Percentiles rank a stretch among this genome's conserved stretches.
phyloP scores from a whole-genome alignment of 2,329 filamentous ascomycete species.

The Alternaria gaisen region DNA sequence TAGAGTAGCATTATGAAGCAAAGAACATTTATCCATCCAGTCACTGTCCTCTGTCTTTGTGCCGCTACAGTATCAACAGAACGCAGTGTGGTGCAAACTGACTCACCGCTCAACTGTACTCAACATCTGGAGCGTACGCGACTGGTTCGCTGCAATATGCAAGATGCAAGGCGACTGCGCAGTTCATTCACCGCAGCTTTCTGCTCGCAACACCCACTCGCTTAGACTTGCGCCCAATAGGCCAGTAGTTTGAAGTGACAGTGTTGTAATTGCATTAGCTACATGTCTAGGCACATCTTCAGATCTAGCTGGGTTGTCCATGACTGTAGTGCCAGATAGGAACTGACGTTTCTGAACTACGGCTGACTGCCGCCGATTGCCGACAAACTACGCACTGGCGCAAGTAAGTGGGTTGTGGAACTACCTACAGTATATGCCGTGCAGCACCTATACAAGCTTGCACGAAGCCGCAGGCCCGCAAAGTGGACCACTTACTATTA shows the following conservation, averaged over 20 bases:
- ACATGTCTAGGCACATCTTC: neutral
- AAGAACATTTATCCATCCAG: constrained; percentile 1
- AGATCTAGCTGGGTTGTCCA: neutral
- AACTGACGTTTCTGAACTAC: constrained; percentile 8
- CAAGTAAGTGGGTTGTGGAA: constrained; percentile 8
- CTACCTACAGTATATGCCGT: neutral
- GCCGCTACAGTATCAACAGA: neutral
- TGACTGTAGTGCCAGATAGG: neutral
- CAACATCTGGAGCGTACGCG: constrained; percentile 12
- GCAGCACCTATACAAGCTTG: constrained; percentile 17
- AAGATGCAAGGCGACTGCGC: constrained; percentile 19
- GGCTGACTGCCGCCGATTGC: constrained; percentile 10
- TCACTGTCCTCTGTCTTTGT: neutral
- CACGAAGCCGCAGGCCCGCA: constrained; percentile 14
- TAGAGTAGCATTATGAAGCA: constrained; percentile 6
- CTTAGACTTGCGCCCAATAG: neutral
- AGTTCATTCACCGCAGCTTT: constrained; percentile 2
- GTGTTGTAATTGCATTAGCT: constrained; percentile 4
- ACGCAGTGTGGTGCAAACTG: constrained; percentile 8
- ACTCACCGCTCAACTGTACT: constrained; percentile 22
- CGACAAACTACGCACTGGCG: constrained; percentile 12
- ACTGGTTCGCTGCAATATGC: constrained; percentile 11
- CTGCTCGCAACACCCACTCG: constrained; percentile 13
- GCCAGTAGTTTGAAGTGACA: neutral
- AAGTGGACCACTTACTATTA: constrained; percentile 13